These are phyloP conservation scores for Aspergillus diversus DNA, from an alignment of 495 filamentous ascomycete species.

Conservation along the genomic window DNA sequence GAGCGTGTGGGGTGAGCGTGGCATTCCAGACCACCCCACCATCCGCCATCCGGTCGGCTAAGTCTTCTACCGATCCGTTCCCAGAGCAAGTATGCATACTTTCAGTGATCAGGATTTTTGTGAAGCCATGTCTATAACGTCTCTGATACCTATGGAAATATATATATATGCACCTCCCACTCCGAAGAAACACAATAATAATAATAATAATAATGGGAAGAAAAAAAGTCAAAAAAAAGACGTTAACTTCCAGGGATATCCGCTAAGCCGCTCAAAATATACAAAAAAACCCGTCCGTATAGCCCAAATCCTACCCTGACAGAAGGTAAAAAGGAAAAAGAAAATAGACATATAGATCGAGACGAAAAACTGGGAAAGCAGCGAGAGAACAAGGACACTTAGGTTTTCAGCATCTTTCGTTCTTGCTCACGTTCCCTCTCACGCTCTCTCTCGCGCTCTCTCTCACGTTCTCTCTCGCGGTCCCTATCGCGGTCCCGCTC, in stretches of 20 bases:
- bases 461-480: slow-evolving; percentile 31
- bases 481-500: slow-evolving; percentile 25
- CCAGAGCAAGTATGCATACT: background rate
- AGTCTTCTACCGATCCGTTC: background rate
- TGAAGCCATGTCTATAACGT: background rate
- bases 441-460: slow-evolving; percentile 22
- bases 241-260: slow-evolving; percentile 38
- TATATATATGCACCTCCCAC: background rate
- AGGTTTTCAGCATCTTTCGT: slow-evolving; percentile 31
- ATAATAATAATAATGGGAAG: background rate
- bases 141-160: background rate
- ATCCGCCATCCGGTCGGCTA: background rate
- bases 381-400: slow-evolving; percentile 10
- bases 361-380: background rate
- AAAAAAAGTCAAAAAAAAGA: slow-evolving; percentile 5
- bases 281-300: slow-evolving; percentile 15
- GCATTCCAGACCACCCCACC: background rate
- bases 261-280: slow-evolving; percentile 30
- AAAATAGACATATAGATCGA: slow-evolving; percentile 1
- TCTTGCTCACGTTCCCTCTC: slow-evolving; percentile 33
- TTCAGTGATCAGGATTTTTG: background rate
- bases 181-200: background rate
- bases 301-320: background rate
- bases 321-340: slow-evolving; percentile 11
- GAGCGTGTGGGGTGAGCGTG: slow-evolving; percentile 8